Evolutionary conservation across 2,329 filamentous ascomycete species (phyloP).

Genomic region (Botrytis pseudocinerea): DNA sequence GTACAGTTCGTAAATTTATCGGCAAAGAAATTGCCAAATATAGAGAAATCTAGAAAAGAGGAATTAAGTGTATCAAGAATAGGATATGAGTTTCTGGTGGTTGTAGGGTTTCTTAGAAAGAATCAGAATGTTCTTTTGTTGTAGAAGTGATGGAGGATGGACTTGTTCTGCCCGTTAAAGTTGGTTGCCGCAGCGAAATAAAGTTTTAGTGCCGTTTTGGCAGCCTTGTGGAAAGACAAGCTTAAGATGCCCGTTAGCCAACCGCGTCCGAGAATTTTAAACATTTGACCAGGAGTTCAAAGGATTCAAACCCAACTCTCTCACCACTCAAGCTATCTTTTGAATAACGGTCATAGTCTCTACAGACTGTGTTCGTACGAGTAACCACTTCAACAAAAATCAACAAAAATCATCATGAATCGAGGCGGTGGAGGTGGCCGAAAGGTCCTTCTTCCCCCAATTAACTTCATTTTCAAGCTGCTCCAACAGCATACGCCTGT

Average conservation of each 20-base stretch:
- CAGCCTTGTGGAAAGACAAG: constrained; percentile 15
- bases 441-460: constrained; percentile 72
- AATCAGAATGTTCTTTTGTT: constrained; percentile 20
- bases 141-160: not conserved
- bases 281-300: constrained; percentile 14
- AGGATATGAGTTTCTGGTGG: not conserved
- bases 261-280: constrained; percentile 17
- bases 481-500: constrained; percentile 76
- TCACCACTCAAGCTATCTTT: constrained; percentile 1
- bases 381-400: constrained; percentile 1
- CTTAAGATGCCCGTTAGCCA: not conserved
- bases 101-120: constrained; percentile 17
- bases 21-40: not conserved
- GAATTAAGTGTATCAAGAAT: not conserved
- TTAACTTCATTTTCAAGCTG: constrained; percentile 93
- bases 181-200: constrained; percentile 22
- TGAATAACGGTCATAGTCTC: not conserved
- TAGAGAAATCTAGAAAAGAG: not conserved
- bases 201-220: constrained; percentile 25
- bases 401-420: constrained; percentile 37
- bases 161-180: constrained; percentile 4
- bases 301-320: constrained; percentile 19
- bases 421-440: constrained; percentile 47
- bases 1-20: constrained; percentile 19
- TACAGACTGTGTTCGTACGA: not conserved